phyloP scores from a whole-genome alignment of 176 grass and related monocot genomes.

The Rhynchospora breviuscula region DNA sequence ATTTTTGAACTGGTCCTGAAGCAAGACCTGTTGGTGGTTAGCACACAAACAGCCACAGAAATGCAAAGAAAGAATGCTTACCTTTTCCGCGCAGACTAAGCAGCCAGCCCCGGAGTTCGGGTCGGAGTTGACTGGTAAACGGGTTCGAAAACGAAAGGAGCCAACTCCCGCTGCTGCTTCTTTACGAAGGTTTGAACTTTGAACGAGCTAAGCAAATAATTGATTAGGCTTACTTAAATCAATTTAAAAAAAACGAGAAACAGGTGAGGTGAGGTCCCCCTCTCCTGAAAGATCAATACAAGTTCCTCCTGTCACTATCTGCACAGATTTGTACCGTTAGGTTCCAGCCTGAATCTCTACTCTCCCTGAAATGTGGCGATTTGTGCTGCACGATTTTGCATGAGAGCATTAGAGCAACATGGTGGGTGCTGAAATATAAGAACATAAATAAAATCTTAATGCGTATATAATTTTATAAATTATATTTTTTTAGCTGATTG shows the following conservation, averaged over 20 bases:
- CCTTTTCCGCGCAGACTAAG: not conserved
- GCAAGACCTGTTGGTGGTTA: not conserved
- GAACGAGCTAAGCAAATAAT: conserved; percentile 7
- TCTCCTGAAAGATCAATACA: not conserved
- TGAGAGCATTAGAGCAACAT: no score
- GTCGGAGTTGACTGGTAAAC: not conserved
- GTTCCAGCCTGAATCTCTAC: not conserved
- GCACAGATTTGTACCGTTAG: conserved; percentile 14
- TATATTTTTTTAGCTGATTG: no score
- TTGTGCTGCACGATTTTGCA: not conserved
- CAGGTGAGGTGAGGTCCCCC: not conserved
- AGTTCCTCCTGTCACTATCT: conserved; percentile 6
- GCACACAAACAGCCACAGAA: not conserved
- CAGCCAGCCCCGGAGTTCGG: not conserved
- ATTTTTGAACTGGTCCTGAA: not conserved
- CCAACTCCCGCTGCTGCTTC: not conserved
- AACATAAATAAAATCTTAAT: not conserved
- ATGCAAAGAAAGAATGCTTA: not conserved
- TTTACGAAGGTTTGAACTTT: conserved; percentile 7
- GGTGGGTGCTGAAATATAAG: not conserved
- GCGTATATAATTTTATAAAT: no score
- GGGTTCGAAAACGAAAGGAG: not conserved
- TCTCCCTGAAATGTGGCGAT: not conserved
- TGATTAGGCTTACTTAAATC: not conserved
- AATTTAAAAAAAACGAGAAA: not conserved